Base-by-base conservation (phyloP, 257 asterid genomes). In the Primulina huaijiensis region DNA sequence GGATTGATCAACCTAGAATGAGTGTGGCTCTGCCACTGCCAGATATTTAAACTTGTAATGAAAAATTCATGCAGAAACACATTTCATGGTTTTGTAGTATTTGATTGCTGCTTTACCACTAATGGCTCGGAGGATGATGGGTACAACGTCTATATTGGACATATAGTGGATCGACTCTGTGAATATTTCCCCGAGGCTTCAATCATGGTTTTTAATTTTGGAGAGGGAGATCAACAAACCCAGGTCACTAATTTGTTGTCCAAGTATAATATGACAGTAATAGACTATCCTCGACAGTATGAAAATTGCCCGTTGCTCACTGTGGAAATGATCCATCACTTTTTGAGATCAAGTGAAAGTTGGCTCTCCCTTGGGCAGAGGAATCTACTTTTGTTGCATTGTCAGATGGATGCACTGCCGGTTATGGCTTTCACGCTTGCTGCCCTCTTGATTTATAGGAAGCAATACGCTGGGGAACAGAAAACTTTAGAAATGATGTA, bases 351-450 rank as follows among this genome's bases (percentile, higher is more conserved):
- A 14, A 82, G 82, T 37, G 88, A 85, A 33, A 85, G 76, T 68
- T 90, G 95, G 95, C 87, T 88, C 21, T 77, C 89, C 19, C 73
- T 67, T 0, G 84, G 89, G 71, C 84, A 81, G 62, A 74, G 78
- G 67, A 90, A 90, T 38, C 82, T 88, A 52, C 83, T 88, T 62
- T 75, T 90, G 80, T 66, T 88, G 86, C 91, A 86, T 64, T 88
- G 92, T 75, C 81, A 86, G 75, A 79, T 70, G 27, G 84, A 85
- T 23, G 85, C 81, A 8, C 85, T 84, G 77, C 91, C 92, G 0
- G 73, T 81, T 6, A 76, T 90, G 12, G 95, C 83, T 40, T 90
- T 86, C 74, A 68, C 81, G 83, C 66, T 86, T 55, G 89, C 95
- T 40, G 82, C 87, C 23, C 77, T 83, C 65, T 72, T 88, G 84